phyloP scores from a whole-genome alignment of 2,329 filamentous ascomycete species.

The Colletotrichum sublineola region DNA sequence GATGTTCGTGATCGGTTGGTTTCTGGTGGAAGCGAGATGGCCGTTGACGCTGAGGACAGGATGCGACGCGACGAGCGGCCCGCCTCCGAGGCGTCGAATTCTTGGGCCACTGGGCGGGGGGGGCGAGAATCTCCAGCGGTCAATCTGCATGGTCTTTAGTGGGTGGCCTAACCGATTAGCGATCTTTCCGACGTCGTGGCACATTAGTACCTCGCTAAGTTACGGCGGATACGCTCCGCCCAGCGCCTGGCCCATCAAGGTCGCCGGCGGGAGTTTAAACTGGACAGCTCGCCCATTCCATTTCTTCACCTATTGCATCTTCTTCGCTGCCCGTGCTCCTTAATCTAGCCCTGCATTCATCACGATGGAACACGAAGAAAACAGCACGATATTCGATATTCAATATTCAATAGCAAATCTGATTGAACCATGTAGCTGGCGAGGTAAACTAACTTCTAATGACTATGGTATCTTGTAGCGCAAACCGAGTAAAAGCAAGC shows the following conservation, averaged over 20 bases:
- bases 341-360: not conserved
- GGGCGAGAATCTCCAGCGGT: not conserved
- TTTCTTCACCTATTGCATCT: not conserved
- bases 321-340: not conserved
- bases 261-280: not conserved
- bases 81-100: not conserved
- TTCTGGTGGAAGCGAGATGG: not conserved
- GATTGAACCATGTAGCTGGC: not conserved
- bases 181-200: conserved; percentile 23
- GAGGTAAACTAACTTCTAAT: conserved; percentile 16
- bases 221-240: conserved; percentile 22
- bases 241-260: not conserved
- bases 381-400: too few relatives aligned
- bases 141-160: conserved; percentile 3
- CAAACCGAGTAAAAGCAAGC: conserved; percentile 36
- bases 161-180: conserved; percentile 8
- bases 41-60: not conserved
- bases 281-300: not conserved
- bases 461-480: conserved; percentile 34
- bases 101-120: not conserved
- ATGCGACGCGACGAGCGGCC: not conserved
- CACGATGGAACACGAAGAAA: not conserved
- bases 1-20: not conserved
- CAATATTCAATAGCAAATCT: not conserved
- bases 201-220: conserved; percentile 7